A percentile compares a stretch with the other conserved stretches of the same genome.
Evolutionary conservation across 768 basidiomycete genomes (phyloP).

Genomic region (Podaxis sp.): DNA sequence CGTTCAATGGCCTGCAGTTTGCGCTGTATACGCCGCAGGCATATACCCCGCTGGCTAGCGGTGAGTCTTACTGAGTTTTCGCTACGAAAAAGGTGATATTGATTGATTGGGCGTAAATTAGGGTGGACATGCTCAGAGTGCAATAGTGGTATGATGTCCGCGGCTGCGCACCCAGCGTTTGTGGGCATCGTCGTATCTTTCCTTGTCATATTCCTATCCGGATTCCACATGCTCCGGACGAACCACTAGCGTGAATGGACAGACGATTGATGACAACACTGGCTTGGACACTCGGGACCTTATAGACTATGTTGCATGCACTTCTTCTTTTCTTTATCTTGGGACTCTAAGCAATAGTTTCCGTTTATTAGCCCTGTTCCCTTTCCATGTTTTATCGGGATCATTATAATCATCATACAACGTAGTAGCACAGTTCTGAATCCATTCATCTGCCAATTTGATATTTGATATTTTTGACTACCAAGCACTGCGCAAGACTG

Average conservation of each 20-base stretch:
- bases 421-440: not conserved
- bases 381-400: not conserved
- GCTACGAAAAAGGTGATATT: not conserved
- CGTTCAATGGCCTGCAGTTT: conserved; percentile 70
- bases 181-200: conserved; percentile 51
- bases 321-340: not conserved
- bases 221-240: conserved; percentile 48
- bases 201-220: conserved; percentile 64
- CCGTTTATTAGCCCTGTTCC: not conserved
- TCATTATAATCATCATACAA: not conserved
- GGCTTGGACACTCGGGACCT: not conserved
- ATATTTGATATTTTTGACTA: not conserved
- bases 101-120: conserved; percentile 17
- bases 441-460: not conserved
- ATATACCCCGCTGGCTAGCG: conserved; percentile 56
- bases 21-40: conserved; percentile 77
- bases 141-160: conserved; percentile 31
- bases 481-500: not conserved
- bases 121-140: conserved; percentile 57
- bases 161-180: conserved; percentile 48
- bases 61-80: conserved; percentile 16
- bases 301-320: not conserved
- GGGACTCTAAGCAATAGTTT: conserved; percentile 7
- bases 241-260: conserved; percentile 12
- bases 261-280: not conserved